These are phyloP conservation scores for Neospermospora avenae DNA, from an alignment of 2,329 filamentous ascomycete genomes.

Conservation along the genomic window DNA sequence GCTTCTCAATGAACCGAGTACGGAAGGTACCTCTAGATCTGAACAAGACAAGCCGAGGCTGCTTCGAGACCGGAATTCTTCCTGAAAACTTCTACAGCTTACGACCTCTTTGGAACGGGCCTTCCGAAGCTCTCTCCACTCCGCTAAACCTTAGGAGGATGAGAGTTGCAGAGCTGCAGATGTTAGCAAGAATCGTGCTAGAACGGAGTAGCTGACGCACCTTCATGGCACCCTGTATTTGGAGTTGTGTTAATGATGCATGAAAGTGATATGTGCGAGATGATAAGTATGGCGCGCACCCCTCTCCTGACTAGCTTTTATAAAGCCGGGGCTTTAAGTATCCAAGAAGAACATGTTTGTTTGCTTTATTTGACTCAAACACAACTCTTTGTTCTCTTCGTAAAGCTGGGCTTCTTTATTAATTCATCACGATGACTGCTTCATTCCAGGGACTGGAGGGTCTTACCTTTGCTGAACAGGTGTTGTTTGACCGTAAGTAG, in stretches of 20 bases:
- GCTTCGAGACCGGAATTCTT: too few species aligned
- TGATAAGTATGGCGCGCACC: background rate
- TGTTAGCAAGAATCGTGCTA: too few species aligned
- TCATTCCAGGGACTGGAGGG: slow-evolving; percentile 12
- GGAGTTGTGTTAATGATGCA: background rate
- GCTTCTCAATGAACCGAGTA: too few species aligned
- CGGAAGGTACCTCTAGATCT: too few species aligned
- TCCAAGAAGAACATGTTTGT: background rate
- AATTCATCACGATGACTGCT: slow-evolving; percentile 4
- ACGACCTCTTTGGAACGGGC: too few species aligned
- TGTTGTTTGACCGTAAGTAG: slow-evolving; percentile 6
- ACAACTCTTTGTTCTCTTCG: background rate
- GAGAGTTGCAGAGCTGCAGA: too few species aligned
- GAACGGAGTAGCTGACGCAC: too few species aligned
- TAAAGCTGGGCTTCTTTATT: background rate
- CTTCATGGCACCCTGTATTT: too few species aligned
- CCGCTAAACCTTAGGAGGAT: too few species aligned
- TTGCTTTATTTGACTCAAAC: background rate
- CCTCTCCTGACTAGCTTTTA: background rate
- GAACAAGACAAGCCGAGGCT: too few species aligned
- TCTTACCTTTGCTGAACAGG: slow-evolving; percentile 11
- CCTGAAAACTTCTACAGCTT: too few species aligned
- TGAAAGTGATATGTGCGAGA: background rate
- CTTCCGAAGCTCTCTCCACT: too few species aligned
- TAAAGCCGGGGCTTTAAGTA: background rate